phyloP scores from a whole-genome alignment of 176 grass and related monocot genomes.

The Triticum dicoccoides region DNA sequence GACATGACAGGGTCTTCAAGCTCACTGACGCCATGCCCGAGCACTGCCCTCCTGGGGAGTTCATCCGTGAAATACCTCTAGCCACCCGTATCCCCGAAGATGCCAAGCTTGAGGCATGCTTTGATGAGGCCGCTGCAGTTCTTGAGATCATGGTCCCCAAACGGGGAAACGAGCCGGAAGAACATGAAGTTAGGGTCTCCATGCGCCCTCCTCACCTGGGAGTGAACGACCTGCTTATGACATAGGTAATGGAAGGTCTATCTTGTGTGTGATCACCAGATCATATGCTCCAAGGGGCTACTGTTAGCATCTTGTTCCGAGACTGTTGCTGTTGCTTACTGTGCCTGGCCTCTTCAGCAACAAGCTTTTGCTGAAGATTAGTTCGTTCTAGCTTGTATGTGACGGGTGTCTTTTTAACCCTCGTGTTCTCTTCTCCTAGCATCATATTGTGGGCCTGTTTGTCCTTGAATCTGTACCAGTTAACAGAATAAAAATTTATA shows the following conservation, averaged over 20 bases:
- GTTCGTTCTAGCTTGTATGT: conserved; percentile 34
- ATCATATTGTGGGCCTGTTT: conserved; percentile 22
- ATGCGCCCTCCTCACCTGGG: conserved; percentile 87
- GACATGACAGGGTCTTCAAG: conserved; percentile 71
- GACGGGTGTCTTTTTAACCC: conserved; percentile 52
- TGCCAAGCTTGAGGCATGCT: conserved; percentile 89
- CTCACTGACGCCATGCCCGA: conserved; percentile 60
- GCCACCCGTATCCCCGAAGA: conserved; percentile 88
- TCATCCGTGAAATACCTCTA: conserved; percentile 81
- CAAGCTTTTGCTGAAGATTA: conserved; percentile 38
- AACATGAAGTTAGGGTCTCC: conserved; percentile 92
- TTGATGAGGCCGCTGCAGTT: conserved; percentile 71
- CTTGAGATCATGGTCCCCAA: conserved; percentile 98
- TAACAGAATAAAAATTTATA: conserved; percentile 41
- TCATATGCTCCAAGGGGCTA: not conserved
- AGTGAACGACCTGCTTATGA: conserved; percentile 71
- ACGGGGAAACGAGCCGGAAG: conserved; percentile 65
- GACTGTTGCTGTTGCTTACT: not conserved
- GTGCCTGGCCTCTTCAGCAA: conserved; percentile 30
- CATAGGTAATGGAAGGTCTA: conserved; percentile 34
- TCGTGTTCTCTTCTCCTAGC: conserved; percentile 31
- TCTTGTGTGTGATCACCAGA: conserved; percentile 18
- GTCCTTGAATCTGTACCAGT: conserved; percentile 24
- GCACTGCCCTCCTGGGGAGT: conserved; percentile 93
- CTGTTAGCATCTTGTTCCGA: not conserved